Evolutionary conservation across 768 basidiomycete genomes (phyloP), one percentile per base, ranked within the genome.

Genomic region (Antrodiella citrinella): DNA sequence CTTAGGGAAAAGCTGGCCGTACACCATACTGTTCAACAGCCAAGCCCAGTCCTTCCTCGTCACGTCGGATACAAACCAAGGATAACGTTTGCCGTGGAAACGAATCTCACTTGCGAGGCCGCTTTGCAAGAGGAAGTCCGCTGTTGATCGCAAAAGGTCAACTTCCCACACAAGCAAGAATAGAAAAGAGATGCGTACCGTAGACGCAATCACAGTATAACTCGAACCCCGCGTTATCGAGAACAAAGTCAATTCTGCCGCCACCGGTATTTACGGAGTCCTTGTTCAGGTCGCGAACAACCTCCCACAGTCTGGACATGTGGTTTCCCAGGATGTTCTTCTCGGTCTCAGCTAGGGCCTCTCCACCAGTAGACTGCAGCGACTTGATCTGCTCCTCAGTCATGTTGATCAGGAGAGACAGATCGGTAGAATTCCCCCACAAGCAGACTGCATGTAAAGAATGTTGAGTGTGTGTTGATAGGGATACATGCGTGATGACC

Each of bases 351-450:
- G 93, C 93, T 42, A 97, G 82, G 53, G 91, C 82, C 43, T 92
- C 94, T n/a, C 92, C 91, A 10, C 93, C 94, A 15, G 93, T 95
- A 12, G 92, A 93, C 63, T 97, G 94, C n/a, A 96, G 75, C 43
- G 85, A 80, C 65, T 92, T 93, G 70, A 97, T 96, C 65, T 96
- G 93, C 24, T 96, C 93, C 67, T 97, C 94, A 4, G 88, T 88
- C 93, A 96, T 95, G 69, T 97, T 91, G 67, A 96, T 97, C 51
- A 96, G 75, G 30, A 97, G 76, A 2, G 92, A 95, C 45, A 96
- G 74, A 67, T 96, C 94, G 45, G 94, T 97, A 7, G 93, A 92
- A 69, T 97, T 96, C 13, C 94, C 94, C 93, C 93, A 96, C 11
- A 95, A 75, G 63, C 92, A 95, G 47, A 96, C 91, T 90, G 45